phyloP scores from a whole-genome alignment of 495 filamentous ascomycete species.

The Entonaema liquescens region DNA sequence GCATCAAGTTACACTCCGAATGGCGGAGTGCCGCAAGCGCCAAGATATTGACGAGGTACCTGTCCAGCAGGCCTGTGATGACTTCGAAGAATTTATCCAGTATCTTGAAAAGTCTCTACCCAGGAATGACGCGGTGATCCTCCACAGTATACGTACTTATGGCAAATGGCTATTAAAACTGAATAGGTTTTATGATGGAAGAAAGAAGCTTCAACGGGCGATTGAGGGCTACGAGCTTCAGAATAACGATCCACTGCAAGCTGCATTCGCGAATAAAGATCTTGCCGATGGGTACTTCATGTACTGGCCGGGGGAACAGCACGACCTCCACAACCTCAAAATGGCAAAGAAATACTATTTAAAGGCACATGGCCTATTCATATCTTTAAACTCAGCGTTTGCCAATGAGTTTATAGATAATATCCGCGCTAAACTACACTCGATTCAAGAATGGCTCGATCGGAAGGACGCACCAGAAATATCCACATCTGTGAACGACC shows the following conservation, averaged over 20 bases:
- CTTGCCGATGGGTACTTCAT: not conserved
- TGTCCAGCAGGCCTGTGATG: not conserved
- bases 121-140: not conserved
- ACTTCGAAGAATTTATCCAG: not conserved
- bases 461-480: not conserved
- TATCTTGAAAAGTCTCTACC: not conserved
- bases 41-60: not conserved
- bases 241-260: not conserved
- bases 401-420: not conserved
- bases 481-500: not conserved
- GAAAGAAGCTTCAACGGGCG: not conserved
- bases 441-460: not conserved
- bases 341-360: not conserved
- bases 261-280: not conserved
- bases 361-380: not conserved
- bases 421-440: not conserved
- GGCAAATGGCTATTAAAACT: not conserved
- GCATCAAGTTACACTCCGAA: not conserved
- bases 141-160: not conserved
- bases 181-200: not conserved
- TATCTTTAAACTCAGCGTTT: not conserved
- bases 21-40: not conserved
- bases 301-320: not conserved
- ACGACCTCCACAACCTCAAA: not conserved
- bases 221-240: not conserved